phyloP scores from a whole-genome alignment of 345 rosid species.

The Eucalyptus albens region DNA sequence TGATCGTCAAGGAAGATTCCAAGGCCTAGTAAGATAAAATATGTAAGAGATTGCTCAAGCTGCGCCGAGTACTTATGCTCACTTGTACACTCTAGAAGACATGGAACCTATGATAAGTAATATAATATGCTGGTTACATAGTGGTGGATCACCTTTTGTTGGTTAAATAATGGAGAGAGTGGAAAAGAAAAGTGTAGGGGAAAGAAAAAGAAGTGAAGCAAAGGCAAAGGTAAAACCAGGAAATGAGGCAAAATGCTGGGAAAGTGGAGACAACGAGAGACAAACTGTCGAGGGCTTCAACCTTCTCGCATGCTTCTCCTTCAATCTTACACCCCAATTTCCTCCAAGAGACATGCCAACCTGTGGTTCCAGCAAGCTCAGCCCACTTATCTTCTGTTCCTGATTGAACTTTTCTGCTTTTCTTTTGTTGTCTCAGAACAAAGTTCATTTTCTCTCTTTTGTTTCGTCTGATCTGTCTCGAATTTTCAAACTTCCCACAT shows the following conservation, averaged over 20 bases:
- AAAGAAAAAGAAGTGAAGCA: neutral
- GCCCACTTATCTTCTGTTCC: neutral
- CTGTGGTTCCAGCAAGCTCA: constrained; percentile 1
- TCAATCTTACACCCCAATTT: constrained; percentile 1
- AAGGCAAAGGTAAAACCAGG: constrained; percentile 15
- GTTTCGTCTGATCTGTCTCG: neutral
- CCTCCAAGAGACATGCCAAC: constrained; percentile 11
- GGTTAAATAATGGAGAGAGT: neutral
- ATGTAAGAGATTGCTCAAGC: neutral
- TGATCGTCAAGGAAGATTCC: neutral
- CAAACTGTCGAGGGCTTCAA: constrained; percentile 19
- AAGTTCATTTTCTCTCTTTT: neutral
- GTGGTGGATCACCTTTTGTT: neutral
- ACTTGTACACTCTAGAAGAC: neutral
- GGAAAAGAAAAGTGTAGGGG: neutral
- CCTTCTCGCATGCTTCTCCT: constrained; percentile 25
- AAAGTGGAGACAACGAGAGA: constrained; percentile 23
- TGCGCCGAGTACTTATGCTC: neutral
- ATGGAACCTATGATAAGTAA: neutral
- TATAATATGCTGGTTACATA: neutral
- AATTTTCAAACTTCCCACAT: neutral
- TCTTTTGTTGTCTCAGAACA: neutral
- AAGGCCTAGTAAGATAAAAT: neutral
- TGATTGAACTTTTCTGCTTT: neutral
- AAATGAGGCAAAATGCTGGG: constrained; percentile 18